phyloP scores from a whole-genome alignment of 495 filamentous ascomycete genomes.

The Neurospora terricola region DNA sequence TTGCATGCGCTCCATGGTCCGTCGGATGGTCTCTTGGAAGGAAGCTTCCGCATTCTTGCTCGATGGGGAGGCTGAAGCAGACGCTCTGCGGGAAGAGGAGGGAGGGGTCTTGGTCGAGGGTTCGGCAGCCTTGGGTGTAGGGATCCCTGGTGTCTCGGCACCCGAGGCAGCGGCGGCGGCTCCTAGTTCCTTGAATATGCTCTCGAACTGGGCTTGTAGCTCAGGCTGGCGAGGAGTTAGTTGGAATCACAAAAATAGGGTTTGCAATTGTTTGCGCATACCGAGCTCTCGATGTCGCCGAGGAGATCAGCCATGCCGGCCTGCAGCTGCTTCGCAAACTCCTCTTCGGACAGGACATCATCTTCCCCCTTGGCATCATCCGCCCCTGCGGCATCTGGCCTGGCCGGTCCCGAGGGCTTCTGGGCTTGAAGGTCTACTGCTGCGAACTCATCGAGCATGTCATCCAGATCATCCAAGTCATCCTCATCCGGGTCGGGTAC shows the following conservation, averaged over 20 bases:
- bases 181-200: constrained; percentile 69
- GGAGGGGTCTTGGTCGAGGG: not conserved
- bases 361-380: constrained; percentile 11
- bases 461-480: constrained; percentile 88
- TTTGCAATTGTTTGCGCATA: constrained; percentile 14
- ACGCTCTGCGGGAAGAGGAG: not conserved
- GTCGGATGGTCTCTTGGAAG: constrained; percentile 84
- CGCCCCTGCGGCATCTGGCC: constrained; percentile 16
- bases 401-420: constrained; percentile 34
- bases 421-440: constrained; percentile 41
- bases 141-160: constrained; percentile 7
- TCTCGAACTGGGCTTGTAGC: constrained; percentile 77
- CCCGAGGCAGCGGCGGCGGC: constrained; percentile 29
- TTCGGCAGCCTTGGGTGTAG: constrained; percentile 2
- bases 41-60: constrained; percentile 37
- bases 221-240: constrained; percentile 44
- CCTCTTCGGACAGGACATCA: constrained; percentile 47
- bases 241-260: not conserved
- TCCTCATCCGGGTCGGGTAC: constrained; percentile 71
- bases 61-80: constrained; percentile 7
- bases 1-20: constrained; percentile 92
- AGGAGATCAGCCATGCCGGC: constrained; percentile 79
- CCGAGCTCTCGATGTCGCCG: constrained; percentile 54
- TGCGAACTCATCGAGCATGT: constrained; percentile 86
- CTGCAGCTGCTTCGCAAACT: constrained; percentile 76